Percentiles rank a stretch among this genome's conserved stretches.
Evolutionary conservation across 192 early-diverging fungal genomes (phyloP).

Genomic region (Rhizoclosmatium globosum): DNA sequence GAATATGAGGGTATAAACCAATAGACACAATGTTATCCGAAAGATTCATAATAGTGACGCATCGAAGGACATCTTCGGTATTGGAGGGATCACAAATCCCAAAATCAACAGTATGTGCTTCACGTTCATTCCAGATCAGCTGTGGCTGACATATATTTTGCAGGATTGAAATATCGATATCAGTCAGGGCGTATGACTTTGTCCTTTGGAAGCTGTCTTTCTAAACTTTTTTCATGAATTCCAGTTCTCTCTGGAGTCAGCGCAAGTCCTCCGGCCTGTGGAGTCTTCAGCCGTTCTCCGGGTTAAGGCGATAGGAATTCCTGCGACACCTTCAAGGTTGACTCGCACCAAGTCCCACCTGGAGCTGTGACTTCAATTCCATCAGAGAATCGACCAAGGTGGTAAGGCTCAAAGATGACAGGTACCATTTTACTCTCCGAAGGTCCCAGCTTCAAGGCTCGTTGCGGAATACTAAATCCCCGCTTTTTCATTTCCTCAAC

Average conservation of each 20-base stretch:
- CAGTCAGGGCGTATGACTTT: slow-evolving; percentile 53
- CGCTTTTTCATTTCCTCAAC: slow-evolving; percentile 37
- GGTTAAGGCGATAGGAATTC: slow-evolving; percentile 68
- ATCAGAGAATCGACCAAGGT: slow-evolving; percentile 57
- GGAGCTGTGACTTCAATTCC: slow-evolving; percentile 59
- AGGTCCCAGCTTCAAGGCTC: slow-evolving; percentile 50
- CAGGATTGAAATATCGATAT: slow-evolving; percentile 56
- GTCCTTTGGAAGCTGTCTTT: slow-evolving; percentile 36
- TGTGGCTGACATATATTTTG: slow-evolving; percentile 64
- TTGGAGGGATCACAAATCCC: slow-evolving; percentile 49
- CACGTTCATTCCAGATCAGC: slow-evolving; percentile 47
- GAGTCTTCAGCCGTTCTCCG: slow-evolving; percentile 60
- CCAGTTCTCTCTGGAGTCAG: slow-evolving; percentile 62
- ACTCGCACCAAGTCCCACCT: slow-evolving; percentile 62
- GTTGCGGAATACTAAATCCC: slow-evolving; percentile 47
- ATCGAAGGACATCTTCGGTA: slow-evolving; percentile 45
- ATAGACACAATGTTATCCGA: slow-evolving; percentile 54
- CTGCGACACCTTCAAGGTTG: slow-evolving; percentile 56
- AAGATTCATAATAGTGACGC: slow-evolving; percentile 66
- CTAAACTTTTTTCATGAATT: slow-evolving; percentile 63
- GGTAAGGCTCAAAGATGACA: slow-evolving; percentile 59
- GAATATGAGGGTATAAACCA: slow-evolving; percentile 59
- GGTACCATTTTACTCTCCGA: slow-evolving; percentile 54
- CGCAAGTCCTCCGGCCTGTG: slow-evolving; percentile 51
- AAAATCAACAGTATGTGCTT: slow-evolving; percentile 68